These are phyloP conservation scores for Nectriaceae sp. DNA, from an alignment of 2,329 filamentous ascomycete genomes.

Conservation along the genomic window DNA sequence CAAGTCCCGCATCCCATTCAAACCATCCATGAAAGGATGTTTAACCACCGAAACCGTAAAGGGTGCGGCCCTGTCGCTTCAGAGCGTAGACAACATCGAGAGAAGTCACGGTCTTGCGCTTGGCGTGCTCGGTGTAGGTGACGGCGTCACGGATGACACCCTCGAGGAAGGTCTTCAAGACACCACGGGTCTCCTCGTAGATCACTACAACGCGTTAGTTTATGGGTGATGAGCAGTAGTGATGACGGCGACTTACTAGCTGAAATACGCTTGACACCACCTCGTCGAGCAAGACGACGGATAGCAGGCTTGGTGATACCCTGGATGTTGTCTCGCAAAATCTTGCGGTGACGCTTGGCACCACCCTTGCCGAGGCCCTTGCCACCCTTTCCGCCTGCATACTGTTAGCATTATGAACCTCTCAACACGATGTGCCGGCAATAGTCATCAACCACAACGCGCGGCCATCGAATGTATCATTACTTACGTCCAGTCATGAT, in stretches of 20 bases:
- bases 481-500: constrained; percentile 75
- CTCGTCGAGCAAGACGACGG: constrained; percentile 97
- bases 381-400: constrained; percentile 85
- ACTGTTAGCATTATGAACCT: constrained; percentile 45
- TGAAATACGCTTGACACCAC: constrained; percentile 99
- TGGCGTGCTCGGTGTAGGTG: constrained; percentile 79
- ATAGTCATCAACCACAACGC: neutral
- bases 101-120: constrained; percentile 77
- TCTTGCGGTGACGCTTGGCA: constrained; percentile 99
- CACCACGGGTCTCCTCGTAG: constrained; percentile 77
- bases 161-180: constrained; percentile 78
- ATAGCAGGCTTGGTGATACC: constrained; percentile 99
- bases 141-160: constrained; percentile 75
- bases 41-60: constrained; percentile 91
- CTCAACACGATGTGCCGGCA: neutral
- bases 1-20: constrained; percentile 16
- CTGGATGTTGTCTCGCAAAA: constrained; percentile 99
- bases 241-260: constrained; percentile 66
- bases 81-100: constrained; percentile 69
- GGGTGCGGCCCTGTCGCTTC: constrained; percentile 72
- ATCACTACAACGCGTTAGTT: constrained; percentile 55
- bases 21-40: constrained; percentile 10
- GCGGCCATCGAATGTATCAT: constrained; percentile 11
- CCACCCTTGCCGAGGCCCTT: constrained; percentile 98
- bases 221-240: neutral